A percentile compares a stretch with the other conserved stretches of the same genome.
Evolutionary conservation across 1,284 basidiomycete species (phyloP).

Genomic region (Fomitiporia mediterranea): DNA sequence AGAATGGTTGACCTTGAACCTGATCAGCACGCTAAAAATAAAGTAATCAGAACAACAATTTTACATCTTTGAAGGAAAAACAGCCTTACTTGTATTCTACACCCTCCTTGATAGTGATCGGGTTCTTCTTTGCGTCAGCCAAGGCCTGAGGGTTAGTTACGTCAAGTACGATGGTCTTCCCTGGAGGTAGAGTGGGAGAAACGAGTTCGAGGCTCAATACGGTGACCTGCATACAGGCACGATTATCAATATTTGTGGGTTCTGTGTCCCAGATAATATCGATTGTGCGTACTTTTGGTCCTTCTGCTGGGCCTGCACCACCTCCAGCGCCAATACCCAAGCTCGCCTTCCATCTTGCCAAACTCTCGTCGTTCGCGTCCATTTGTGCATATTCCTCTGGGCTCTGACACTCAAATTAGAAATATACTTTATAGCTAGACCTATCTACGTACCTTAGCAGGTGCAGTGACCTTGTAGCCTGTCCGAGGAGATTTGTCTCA

Average conservation of each 20-base stretch:
- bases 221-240: conserved; percentile 46
- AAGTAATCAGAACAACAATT: neutral
- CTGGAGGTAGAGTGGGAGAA: conserved; percentile 61
- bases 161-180: conserved; percentile 56
- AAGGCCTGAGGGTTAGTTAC: conserved; percentile 43
- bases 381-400: conserved; percentile 70
- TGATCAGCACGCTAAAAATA: conserved; percentile 64
- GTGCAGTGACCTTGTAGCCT: conserved; percentile 58
- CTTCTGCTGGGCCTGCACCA: conserved; percentile 34
- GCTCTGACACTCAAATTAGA: conserved; percentile 43
- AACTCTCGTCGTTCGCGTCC: conserved; percentile 82
- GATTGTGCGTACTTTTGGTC: conserved; percentile 56
- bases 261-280: conserved; percentile 4
- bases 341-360: conserved; percentile 86
- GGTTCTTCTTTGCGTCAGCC: conserved; percentile 59
- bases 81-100: conserved; percentile 76
- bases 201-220: conserved; percentile 65
- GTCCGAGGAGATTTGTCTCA: neutral
- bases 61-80: conserved; percentile 20
- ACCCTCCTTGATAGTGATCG: conserved; percentile 79
- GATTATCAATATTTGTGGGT: neutral
- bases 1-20: conserved; percentile 79
- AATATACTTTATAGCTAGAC: neutral
- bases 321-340: conserved; percentile 71
- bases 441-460: conserved; percentile 6